Evolutionary conservation across 306 rosid genomes (phyloP).

Genomic region (Cucurbita pepo): DNA sequence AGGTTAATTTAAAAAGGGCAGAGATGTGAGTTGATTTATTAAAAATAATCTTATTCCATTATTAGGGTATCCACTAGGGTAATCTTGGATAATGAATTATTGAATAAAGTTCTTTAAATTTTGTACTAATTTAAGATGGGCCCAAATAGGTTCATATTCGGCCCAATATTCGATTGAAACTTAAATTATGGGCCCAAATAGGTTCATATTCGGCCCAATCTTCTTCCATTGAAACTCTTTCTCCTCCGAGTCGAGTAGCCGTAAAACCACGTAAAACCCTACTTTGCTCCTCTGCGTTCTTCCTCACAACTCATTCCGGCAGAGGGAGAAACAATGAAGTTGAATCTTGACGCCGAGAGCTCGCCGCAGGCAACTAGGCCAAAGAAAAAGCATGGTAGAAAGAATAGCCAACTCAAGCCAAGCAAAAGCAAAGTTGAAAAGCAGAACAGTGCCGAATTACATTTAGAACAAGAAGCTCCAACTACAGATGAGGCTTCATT

Average conservation of each 20-base stretch:
- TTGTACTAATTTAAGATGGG: too few relatives aligned
- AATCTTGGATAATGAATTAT: too few relatives aligned
- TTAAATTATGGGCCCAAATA: too few relatives aligned
- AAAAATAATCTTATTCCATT: too few relatives aligned
- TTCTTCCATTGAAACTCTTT: too few relatives aligned
- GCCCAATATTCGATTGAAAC: too few relatives aligned
- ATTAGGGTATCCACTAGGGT: too few relatives aligned
- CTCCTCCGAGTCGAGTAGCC: neutral
- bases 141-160: too few relatives aligned
- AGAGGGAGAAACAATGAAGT: neutral
- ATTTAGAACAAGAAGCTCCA: neutral
- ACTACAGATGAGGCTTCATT: neutral
- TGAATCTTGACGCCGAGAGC: neutral
- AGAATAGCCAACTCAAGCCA: neutral
- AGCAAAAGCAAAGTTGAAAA: neutral
- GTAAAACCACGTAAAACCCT: neutral
- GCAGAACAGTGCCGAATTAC: neutral
- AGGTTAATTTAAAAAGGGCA: too few relatives aligned
- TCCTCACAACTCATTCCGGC: neutral
- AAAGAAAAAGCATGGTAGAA: neutral
- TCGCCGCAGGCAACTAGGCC: neutral
- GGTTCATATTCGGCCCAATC: too few relatives aligned
- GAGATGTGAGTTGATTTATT: too few relatives aligned
- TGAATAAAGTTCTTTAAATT: too few relatives aligned
- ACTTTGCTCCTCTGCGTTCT: neutral